Conservation (phyloP, 305 asterid species). For the Andrographis paniculata region DNA sequence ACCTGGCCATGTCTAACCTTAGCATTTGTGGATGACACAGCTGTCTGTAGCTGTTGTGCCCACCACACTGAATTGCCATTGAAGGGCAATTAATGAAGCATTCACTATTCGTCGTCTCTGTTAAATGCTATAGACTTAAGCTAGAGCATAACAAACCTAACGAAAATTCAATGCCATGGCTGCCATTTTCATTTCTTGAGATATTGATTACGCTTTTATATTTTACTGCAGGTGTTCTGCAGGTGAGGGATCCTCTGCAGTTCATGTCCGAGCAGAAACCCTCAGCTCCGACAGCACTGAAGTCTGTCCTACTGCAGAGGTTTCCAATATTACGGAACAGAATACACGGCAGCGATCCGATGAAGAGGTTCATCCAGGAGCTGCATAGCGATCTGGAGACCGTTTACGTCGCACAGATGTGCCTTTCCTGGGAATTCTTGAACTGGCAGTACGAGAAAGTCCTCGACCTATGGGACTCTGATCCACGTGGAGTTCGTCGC, state of each 20-base stretch:
- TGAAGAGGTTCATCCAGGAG: constrained; percentile 67
- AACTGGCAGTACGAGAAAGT: constrained; percentile 84
- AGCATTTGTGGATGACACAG: too few species aligned
- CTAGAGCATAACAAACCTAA: too few species aligned
- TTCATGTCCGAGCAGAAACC: constrained; percentile 41
- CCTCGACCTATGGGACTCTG: constrained; percentile 72
- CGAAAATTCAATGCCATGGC: too few species aligned
- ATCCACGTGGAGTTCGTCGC: constrained; percentile 44
- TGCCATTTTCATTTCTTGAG: background rate
- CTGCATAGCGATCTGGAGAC: constrained; percentile 74
- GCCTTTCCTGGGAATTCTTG: constrained; percentile 95
- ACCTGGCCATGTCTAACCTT: too few species aligned
- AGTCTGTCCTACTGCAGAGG: constrained; percentile 54
- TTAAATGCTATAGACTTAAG: too few species aligned
- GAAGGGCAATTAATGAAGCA: too few species aligned
- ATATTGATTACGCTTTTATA: too few species aligned
- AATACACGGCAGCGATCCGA: constrained; percentile 55
- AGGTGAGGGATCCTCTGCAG: constrained; percentile 70
- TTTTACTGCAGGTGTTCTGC: constrained; percentile 73
- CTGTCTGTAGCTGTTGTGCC: too few species aligned
- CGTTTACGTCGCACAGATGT: constrained; percentile 87
- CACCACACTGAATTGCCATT: too few species aligned
- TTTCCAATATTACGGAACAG: constrained; percentile 53
- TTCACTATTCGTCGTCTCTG: too few species aligned
- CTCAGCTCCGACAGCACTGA: constrained; percentile 40